These are phyloP conservation scores for Colletotrichum noveboracense DNA, from an alignment of 2,329 filamentous ascomycete genomes.

Conservation along the genomic window DNA sequence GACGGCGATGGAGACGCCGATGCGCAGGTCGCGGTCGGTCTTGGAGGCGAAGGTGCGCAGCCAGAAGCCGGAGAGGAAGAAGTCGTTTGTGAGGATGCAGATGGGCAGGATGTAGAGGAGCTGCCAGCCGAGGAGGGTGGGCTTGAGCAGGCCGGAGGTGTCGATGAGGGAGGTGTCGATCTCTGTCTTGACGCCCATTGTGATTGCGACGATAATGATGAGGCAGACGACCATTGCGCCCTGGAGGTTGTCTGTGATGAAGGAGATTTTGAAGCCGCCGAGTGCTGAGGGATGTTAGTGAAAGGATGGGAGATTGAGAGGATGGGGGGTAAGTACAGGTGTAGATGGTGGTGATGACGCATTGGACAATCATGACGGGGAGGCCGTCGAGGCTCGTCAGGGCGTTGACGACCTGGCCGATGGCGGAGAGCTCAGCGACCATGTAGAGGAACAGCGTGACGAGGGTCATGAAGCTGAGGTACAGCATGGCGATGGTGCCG, in stretches of 20 bases:
- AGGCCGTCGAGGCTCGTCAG: constrained; percentile 78
- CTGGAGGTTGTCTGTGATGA: constrained; percentile 83
- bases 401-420: constrained; percentile 78
- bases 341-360: constrained; percentile 80
- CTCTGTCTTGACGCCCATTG: constrained; percentile 77
- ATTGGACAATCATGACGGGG: constrained; percentile 79
- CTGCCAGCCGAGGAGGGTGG: constrained; percentile 81
- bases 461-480: constrained; percentile 78
- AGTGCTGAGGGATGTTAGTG: constrained; percentile 57
- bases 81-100: constrained; percentile 83
- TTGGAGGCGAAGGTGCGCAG: constrained; percentile 81
- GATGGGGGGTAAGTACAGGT: constrained; percentile 61
- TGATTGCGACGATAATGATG: constrained; percentile 77
- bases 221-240: constrained; percentile 78
- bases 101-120: constrained; percentile 84
- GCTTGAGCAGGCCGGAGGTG: constrained; percentile 70
- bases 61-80: constrained; percentile 87
- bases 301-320: not conserved
- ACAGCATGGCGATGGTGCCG: constrained; percentile 71
- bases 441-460: constrained; percentile 88
- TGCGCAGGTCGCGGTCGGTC: constrained; percentile 78
- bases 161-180: constrained; percentile 74
- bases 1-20: constrained; percentile 74
- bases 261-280: constrained; percentile 84
- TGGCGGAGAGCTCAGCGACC: constrained; percentile 81